Evolutionary conservation across 768 basidiomycete genomes (phyloP).

Genomic region (Dentipellis sp.): DNA sequence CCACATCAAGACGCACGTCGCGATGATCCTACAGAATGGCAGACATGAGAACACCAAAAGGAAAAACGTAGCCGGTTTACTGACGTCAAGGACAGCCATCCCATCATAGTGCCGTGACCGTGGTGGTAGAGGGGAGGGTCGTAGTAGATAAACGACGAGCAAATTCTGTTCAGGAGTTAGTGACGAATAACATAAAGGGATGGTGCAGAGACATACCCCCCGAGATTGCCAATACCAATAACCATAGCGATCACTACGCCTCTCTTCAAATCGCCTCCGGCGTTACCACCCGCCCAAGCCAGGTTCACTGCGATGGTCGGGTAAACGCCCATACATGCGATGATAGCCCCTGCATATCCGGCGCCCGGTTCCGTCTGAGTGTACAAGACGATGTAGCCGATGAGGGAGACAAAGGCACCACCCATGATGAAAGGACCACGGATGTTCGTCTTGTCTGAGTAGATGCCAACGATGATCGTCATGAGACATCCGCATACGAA

Average conservation of each 20-base stretch:
- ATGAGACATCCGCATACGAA: conserved; percentile 23
- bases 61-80: background rate
- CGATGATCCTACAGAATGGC: conserved; percentile 26
- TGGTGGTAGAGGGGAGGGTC: conserved; percentile 28
- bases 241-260: conserved; percentile 45
- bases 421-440: conserved; percentile 43
- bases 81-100: conserved; percentile 18
- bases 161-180: conserved; percentile 21
- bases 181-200: conserved; percentile 20
- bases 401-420: conserved; percentile 31
- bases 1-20: conserved; percentile 37
- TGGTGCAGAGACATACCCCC: conserved; percentile 30
- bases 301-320: conserved; percentile 38
- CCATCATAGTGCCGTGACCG: conserved; percentile 32
- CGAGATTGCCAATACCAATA: conserved; percentile 46
- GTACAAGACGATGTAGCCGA: conserved; percentile 44
- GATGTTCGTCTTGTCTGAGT: conserved; percentile 26
- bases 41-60: conserved; percentile 6
- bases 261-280: conserved; percentile 45
- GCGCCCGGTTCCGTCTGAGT: conserved; percentile 18
- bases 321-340: conserved; percentile 44
- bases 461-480: conserved; percentile 22
- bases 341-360: conserved; percentile 39
- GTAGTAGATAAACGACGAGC: conserved; percentile 33
- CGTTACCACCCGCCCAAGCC: conserved; percentile 48